phyloP scores from a whole-genome alignment of 768 basidiomycete species.

The Amanita thiersii region DNA sequence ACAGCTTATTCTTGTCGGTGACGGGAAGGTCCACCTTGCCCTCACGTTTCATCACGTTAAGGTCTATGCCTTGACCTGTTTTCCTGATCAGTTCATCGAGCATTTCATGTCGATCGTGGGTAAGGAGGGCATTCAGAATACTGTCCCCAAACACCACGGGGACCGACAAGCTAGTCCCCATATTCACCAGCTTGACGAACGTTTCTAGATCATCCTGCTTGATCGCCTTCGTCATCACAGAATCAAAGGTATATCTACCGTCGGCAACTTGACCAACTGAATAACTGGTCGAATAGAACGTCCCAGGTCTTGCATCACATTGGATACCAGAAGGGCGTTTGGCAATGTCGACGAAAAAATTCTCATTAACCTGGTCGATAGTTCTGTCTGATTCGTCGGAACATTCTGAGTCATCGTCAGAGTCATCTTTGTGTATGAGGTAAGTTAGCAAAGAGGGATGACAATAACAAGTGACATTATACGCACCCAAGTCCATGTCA shows the following conservation, averaged over 20 bases:
- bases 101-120: conserved; percentile 36
- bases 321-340: conserved; percentile 36
- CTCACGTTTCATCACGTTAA: conserved; percentile 19
- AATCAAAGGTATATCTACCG: conserved; percentile 5
- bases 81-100: conserved; percentile 51
- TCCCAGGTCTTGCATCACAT: conserved; percentile 26
- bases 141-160: conserved; percentile 16
- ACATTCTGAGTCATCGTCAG: conserved; percentile 30
- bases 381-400: conserved; percentile 35
- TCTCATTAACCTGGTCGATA: conserved; percentile 23
- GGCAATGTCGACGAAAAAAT: conserved; percentile 42
- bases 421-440: conserved; percentile 23
- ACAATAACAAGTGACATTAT: not conserved
- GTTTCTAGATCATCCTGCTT: conserved; percentile 39
- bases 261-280: not conserved
- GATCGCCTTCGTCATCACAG: conserved; percentile 28
- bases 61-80: conserved; percentile 33
- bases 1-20: conserved; percentile 34
- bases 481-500: conserved; percentile 6
- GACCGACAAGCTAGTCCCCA: conserved; percentile 29
- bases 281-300: not conserved
- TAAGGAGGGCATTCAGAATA: conserved; percentile 22
- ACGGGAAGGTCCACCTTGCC: conserved; percentile 17
- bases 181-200: conserved; percentile 38
- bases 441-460: conserved; percentile 1